Evolutionary conservation across 2,329 filamentous ascomycete genomes (phyloP), one percentile per base, ranked within the genome.

Genomic region (Fusarium succisae): DNA sequence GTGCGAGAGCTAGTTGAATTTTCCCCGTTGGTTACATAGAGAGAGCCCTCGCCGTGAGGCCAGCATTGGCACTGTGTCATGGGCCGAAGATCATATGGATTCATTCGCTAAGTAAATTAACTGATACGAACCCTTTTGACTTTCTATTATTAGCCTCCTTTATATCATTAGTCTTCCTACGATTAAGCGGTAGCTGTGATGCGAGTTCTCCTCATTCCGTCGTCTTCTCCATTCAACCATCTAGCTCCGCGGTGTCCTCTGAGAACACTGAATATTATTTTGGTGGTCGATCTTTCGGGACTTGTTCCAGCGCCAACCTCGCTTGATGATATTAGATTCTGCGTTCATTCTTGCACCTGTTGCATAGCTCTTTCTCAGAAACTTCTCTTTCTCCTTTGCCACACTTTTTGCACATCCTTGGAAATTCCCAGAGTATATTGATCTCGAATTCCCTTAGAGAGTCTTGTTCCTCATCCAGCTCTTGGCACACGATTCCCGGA

Each of bases 51-150:
- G 14, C n/a, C n/a, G n/a, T n/a, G 45, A n/a, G 3, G 26, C 7
- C 0, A 11, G 12, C 6, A 30, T 2, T 30, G 20, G 45, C 26
- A 8, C 2, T 4, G 1, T 30, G 8, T 48, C 10, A 1, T 10
- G 14, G 4, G 20, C 14, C 14, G 30, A 48, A n/a, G 7, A 30
- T 2, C 0, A 11, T 30, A 17, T 12, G 26, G 4, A 17, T 8
- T 48, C 45, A 8, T n/a, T n/a, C 14, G 14, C 10, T 2, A 30
- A 11, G 5, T 8, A 6, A 28, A 17, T n/a, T 17, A 6, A n/a
- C 26, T 17, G 6, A 30, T 12, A 6, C 22, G 7, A 17, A 2
- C 20, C 14, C 7, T 48, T n/a, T 6, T 0, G 14, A 4, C 3
- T 48, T n/a, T 30, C 0, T 30, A 6, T 4, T 8, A 17, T 48